phyloP scores from a whole-genome alignment of 805 yeast species.

The Candida krabiensis region DNA sequence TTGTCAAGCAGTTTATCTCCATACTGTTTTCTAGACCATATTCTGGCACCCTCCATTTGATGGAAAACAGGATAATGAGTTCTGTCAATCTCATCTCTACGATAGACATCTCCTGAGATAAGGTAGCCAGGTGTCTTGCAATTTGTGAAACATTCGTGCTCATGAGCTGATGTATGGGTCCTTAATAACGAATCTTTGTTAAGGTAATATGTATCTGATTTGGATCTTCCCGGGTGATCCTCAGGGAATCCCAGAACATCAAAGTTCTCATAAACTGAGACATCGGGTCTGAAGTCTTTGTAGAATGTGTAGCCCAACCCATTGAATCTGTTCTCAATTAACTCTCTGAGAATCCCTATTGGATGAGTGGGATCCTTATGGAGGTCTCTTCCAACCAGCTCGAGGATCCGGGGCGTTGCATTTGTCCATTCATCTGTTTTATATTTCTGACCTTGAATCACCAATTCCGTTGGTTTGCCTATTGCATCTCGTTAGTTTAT shows the following conservation, averaged over 20 bases:
- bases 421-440: constrained; percentile 80
- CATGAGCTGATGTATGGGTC: constrained; percentile 98
- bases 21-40: constrained; percentile 63
- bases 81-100: constrained; percentile 92
- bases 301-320: constrained; percentile 74
- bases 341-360: constrained; percentile 74
- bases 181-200: constrained; percentile 72
- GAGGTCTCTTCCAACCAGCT: constrained; percentile 67
- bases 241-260: constrained; percentile 88
- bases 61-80: constrained; percentile 98
- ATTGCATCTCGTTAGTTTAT: too few relatives aligned
- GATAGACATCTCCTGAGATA: constrained; percentile 92
- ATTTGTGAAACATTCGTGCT: constrained; percentile 73
- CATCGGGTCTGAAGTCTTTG: constrained; percentile 81
- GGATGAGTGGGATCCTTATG: constrained; percentile 82
- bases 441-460: constrained; percentile 51
- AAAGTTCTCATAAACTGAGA: constrained; percentile 79
- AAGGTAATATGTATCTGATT: constrained; percentile 89
- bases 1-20: constrained; percentile 38
- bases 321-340: constrained; percentile 68
- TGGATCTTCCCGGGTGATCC: constrained; percentile 92
- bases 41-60: constrained; percentile 94
- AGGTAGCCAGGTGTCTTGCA: constrained; percentile 80
- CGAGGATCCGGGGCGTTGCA: constrained; percentile 70
- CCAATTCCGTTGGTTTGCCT: constrained; percentile 1